Evolutionary conservation across 2,329 filamentous ascomycete species (phyloP).

Genomic region (Neopestalotiopsis rosae): DNA sequence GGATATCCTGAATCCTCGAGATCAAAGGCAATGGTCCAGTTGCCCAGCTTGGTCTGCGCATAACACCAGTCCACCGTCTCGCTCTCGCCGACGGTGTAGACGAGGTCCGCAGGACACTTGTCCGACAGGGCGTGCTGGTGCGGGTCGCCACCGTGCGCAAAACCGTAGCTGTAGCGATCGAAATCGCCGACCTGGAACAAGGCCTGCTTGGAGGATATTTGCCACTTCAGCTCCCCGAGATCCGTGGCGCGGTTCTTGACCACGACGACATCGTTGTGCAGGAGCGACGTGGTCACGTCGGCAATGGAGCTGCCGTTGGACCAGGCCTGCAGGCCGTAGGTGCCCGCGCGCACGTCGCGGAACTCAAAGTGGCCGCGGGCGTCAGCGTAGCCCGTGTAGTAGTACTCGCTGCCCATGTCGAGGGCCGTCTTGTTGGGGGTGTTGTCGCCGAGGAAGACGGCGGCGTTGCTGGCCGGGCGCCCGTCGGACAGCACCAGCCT

Average conservation of each 20-base stretch:
- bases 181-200: slow-evolving; percentile 56
- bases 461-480: slow-evolving; percentile 50
- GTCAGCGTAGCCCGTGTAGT: slow-evolving; percentile 54
- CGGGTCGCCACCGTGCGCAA: slow-evolving; percentile 47
- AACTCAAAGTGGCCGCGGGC: slow-evolving; percentile 48
- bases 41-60: slow-evolving; percentile 45
- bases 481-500: slow-evolving; percentile 51
- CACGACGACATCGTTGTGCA: slow-evolving; percentile 46
- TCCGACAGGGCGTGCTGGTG: slow-evolving; percentile 50
- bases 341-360: slow-evolving; percentile 46
- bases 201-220: slow-evolving; percentile 39
- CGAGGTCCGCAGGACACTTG: slow-evolving; percentile 49
- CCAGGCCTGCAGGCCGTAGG: slow-evolving; percentile 56
- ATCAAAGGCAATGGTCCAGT: slow-evolving; percentile 41
- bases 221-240: slow-evolving; percentile 47
- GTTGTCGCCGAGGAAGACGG: slow-evolving; percentile 56
- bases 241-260: slow-evolving; percentile 37
- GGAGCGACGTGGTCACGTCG: slow-evolving; percentile 50
- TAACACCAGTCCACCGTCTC: slow-evolving; percentile 53
- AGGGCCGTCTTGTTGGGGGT: slow-evolving; percentile 48
- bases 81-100: slow-evolving; percentile 46
- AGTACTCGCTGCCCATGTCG: slow-evolving; percentile 53
- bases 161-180: slow-evolving; percentile 51
- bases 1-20: slow-evolving; percentile 6
- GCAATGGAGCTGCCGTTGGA: slow-evolving; percentile 48